Conservation (phyloP, 768 basidiomycete genomes). For the Phlegmacium glaucopus region DNA sequence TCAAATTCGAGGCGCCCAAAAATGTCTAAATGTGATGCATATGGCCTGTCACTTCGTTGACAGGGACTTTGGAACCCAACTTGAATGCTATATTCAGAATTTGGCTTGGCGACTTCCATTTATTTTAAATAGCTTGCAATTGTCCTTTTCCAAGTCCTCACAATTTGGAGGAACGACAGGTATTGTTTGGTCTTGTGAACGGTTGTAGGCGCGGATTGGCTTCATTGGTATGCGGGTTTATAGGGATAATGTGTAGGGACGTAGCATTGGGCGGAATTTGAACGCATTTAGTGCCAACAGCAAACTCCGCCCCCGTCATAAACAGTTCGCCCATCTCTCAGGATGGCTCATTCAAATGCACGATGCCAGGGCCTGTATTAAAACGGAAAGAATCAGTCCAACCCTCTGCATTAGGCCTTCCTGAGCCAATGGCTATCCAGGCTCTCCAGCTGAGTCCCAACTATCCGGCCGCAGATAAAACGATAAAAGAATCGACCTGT, state of each 20-base stretch:
- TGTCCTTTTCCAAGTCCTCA: too few relatives aligned
- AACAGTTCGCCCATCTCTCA: conserved; percentile 22
- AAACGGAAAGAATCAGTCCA: conserved; percentile 2
- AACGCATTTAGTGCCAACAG: too few relatives aligned
- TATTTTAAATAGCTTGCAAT: too few relatives aligned
- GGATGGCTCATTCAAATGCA: conserved; percentile 15
- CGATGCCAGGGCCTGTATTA: conserved; percentile 10
- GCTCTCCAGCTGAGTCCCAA: background rate
- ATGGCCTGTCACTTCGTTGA: too few relatives aligned
- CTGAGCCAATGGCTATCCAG: background rate
- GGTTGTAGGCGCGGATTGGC: background rate
- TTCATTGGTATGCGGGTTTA: background rate
- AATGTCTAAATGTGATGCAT: background rate
- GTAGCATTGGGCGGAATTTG: background rate
- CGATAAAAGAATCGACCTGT: too few relatives aligned
- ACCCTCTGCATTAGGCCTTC: conserved; percentile 1
- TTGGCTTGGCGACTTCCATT: too few relatives aligned
- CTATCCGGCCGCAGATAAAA: background rate
- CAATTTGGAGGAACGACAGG: too few relatives aligned
- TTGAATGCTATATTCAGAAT: too few relatives aligned
- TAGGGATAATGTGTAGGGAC: background rate
- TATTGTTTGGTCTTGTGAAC: conserved; percentile 15
- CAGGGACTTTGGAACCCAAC: too few relatives aligned
- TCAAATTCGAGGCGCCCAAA: background rate
- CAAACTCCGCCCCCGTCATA: conserved; percentile 9